Evolutionary conservation across 805 yeast genomes (phyloP).

Genomic region (Torulaspora delbrueckii): DNA sequence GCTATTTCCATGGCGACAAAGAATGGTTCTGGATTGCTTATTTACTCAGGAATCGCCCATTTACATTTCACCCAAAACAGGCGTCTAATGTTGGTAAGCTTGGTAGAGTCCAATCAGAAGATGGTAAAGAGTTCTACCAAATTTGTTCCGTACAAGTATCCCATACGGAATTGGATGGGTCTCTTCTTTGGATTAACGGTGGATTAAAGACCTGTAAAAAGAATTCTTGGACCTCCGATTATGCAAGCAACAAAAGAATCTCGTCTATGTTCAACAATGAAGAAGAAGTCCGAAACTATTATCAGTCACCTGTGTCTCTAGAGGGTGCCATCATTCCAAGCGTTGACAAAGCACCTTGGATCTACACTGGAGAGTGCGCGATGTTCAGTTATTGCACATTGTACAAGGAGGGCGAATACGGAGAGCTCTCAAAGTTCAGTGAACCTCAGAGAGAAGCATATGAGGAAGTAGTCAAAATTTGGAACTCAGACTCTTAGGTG

Average conservation of each 20-base stretch:
- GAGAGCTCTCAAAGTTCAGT: constrained; percentile 8
- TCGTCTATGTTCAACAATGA: constrained; percentile 7
- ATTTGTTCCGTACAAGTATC: constrained; percentile 33
- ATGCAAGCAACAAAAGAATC: constrained; percentile 2
- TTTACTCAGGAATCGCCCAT: constrained; percentile 18
- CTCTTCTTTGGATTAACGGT: constrained; percentile 34
- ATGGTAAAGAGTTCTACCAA: constrained; percentile 2
- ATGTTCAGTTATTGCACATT: constrained; percentile 4
- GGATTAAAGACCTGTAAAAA: constrained; percentile 31
- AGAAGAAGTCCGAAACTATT: constrained; percentile 6
- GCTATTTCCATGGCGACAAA: constrained; percentile 27
- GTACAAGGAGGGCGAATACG: constrained; percentile 6
- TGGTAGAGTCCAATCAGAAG: constrained; percentile 6
- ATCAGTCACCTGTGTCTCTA: constrained; percentile 10
- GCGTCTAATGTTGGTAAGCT: constrained; percentile 27
- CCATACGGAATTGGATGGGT: constrained; percentile 22
- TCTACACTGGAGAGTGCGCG: constrained; percentile 9
- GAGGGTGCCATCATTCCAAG: constrained; percentile 15
- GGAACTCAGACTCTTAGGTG: neutral
- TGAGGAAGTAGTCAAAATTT: constrained; percentile 5
- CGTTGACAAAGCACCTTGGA: constrained; percentile 4
- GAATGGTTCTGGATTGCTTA: constrained; percentile 37
- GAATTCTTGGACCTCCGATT: constrained; percentile 12
- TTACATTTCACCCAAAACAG: constrained; percentile 20
- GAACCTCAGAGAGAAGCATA: constrained; percentile 3